Conservation (phyloP, 78 protist genomes). For the Dictyostelium firmibasis region DNA sequence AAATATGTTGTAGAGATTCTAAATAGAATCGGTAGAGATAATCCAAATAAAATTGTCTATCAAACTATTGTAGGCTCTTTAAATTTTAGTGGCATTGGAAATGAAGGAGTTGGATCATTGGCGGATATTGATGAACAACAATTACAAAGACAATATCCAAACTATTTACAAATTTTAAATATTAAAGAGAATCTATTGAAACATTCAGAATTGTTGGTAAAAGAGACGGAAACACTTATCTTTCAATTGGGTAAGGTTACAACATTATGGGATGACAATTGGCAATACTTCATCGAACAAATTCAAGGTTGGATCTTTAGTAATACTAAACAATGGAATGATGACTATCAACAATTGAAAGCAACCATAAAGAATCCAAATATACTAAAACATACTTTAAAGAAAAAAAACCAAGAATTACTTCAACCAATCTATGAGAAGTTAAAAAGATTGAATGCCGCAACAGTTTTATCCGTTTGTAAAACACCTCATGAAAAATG, state of each 20-base stretch:
- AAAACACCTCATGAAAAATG: slow-evolving; percentile 74
- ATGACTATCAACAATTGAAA: slow-evolving; percentile 28
- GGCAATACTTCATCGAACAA: slow-evolving; percentile 41
- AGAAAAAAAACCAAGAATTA: background rate
- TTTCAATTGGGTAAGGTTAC: slow-evolving; percentile 65
- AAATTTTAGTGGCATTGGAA: background rate
- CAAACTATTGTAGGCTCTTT: slow-evolving; percentile 41
- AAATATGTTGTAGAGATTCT: slow-evolving; percentile 30
- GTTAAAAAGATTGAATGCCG: background rate
- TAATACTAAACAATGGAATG: slow-evolving; percentile 2
- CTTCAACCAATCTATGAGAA: slow-evolving; percentile 17
- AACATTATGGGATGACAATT: slow-evolving; percentile 85
- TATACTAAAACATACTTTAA: background rate
- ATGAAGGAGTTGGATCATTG: no score
- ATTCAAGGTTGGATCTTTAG: slow-evolving; percentile 45
- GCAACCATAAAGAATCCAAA: background rate
- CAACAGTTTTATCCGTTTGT: slow-evolving; percentile 4
- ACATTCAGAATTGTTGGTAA: slow-evolving; percentile 3
- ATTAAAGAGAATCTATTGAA: background rate
- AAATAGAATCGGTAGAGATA: slow-evolving; percentile 35
- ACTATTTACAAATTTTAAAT: slow-evolving; percentile 1
- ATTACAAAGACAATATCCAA: background rate
- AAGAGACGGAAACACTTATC: slow-evolving; percentile 36
- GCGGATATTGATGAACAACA: background rate
- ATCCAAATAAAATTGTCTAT: slow-evolving; percentile 67